Evolutionary conservation across 441 rosid genomes (phyloP).

Genomic region (Biscutella auriculata): DNA sequence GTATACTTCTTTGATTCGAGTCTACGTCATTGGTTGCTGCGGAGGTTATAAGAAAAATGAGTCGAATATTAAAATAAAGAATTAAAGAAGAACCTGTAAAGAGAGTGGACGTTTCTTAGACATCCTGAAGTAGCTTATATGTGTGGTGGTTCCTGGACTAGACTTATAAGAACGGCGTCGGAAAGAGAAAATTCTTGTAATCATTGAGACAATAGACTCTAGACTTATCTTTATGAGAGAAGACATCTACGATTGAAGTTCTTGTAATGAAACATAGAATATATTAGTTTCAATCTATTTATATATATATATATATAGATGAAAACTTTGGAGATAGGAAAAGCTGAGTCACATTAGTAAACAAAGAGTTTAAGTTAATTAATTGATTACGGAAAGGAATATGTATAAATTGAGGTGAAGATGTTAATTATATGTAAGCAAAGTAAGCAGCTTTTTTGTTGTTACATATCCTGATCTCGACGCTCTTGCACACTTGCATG

Average conservation of each 20-base stretch:
- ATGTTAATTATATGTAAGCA: constrained; percentile 20
- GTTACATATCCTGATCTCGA: constrained; percentile 12
- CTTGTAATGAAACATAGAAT: background rate
- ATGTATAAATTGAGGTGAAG: constrained; percentile 6
- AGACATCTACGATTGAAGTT: constrained; percentile 7
- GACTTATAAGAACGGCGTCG: background rate
- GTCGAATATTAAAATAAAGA: too few species aligned
- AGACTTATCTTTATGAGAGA: constrained; percentile 12
- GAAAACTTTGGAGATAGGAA: constrained; percentile 17
- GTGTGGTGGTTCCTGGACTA: constrained; percentile 9
- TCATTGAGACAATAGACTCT: constrained; percentile 12
- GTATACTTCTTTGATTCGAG: too few species aligned
- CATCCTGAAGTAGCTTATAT: constrained; percentile 37
- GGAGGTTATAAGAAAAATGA: too few species aligned
- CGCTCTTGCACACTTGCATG: background rate
- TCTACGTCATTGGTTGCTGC: too few species aligned
- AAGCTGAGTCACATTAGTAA: constrained; percentile 16
- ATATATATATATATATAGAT: background rate
- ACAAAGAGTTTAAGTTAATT: constrained; percentile 8
- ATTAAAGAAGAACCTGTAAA: constrained; percentile 48
- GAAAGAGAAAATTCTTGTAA: constrained; percentile 16
- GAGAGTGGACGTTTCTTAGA: constrained; percentile 71
- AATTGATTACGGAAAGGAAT: constrained; percentile 20
- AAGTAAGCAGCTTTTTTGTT: constrained; percentile 18
- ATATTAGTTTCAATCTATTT: background rate